Evolutionary conservation across 148 eudicot genomes (phyloP).

Genomic region (Amaranthus hypochondriacus): DNA sequence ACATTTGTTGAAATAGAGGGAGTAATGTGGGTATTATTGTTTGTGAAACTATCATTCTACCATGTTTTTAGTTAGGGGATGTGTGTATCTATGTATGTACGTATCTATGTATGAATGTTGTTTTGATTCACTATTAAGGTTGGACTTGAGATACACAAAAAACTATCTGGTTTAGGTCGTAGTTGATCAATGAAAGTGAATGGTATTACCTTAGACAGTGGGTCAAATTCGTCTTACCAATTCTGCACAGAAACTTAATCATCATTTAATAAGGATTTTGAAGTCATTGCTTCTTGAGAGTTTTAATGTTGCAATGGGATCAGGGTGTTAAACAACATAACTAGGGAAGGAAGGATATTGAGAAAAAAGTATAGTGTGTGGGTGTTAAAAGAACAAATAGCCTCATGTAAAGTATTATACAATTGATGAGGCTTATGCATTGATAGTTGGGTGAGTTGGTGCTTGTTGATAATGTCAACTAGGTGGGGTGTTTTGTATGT

Average conservation of each 20-base stretch:
- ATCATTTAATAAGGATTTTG: too few relatives aligned
- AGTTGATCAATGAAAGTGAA: background rate
- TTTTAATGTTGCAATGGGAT: too few relatives aligned
- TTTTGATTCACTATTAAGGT: background rate
- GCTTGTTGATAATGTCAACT: too few relatives aligned
- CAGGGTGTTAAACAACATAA: background rate
- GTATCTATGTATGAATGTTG: background rate
- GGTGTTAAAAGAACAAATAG: too few relatives aligned
- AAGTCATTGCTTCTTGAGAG: too few relatives aligned
- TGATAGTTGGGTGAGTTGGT: too few relatives aligned
- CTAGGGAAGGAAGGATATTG: background rate
- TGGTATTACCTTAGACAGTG: background rate
- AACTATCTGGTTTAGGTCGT: background rate
- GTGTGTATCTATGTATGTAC: background rate
- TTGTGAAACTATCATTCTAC: background rate
- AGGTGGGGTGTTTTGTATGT: too few relatives aligned
- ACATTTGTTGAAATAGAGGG: background rate
- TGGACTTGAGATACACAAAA: background rate
- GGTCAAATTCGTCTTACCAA: background rate
- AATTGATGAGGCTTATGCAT: too few relatives aligned
- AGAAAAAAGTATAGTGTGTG: background rate
- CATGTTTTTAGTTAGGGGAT: background rate
- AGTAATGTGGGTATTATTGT: background rate
- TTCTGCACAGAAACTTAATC: too few relatives aligned
- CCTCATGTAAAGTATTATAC: too few relatives aligned